Base-by-base conservation (phyloP, 2,329 filamentous ascomycete species). In the Stagonosporopsis chrysanthemi region DNA sequence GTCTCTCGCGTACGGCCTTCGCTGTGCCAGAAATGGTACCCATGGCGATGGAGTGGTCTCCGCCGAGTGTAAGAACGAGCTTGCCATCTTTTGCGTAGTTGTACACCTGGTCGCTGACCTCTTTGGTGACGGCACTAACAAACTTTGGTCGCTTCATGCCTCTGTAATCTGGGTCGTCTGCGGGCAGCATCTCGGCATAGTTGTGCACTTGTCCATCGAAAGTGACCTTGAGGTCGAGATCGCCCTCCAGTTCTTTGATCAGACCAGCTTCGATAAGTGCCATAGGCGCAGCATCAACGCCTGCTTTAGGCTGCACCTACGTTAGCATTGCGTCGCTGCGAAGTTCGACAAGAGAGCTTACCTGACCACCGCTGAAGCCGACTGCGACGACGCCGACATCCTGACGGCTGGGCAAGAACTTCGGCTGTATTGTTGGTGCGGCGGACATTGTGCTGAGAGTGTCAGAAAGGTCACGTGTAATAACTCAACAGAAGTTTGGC, bases 21-120 rank as follows among this genome's bases (percentile, higher is more conserved):
- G 93, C 91, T 1, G 90, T 91, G 38, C 95, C 95, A 26, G 90
- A 89, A 67, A 99, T 87, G 44, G 92, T 96, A 62, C 95, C 95
- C 68, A 99, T 96, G 62, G 95, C 95, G 73, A 99, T 96, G 63
- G 89, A 92, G 83, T 99, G 95, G 80, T 99, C 95, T 51, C 95
- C 95, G 54, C 95, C 95, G 9, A 99, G 87, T 0, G 95, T 99
- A 54, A 99, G 84, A 1, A 96, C 92, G 76, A 97, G 88, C 59
- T 93, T 88, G 31, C 95, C 95, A 64, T 90, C 82, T 65, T 84
- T 85, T 44, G 94, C 92, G 73, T 98, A 92, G 63, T 86, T 82
- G 82, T 98, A 97, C 47, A 96, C 91, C 79, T 97, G 91, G 54
- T 88, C 81, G 75, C 88, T 88, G 63, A 99, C 88, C 68, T 86